phyloP scores from a whole-genome alignment of 345 rosid species.

The Fremontodendron californicum region DNA sequence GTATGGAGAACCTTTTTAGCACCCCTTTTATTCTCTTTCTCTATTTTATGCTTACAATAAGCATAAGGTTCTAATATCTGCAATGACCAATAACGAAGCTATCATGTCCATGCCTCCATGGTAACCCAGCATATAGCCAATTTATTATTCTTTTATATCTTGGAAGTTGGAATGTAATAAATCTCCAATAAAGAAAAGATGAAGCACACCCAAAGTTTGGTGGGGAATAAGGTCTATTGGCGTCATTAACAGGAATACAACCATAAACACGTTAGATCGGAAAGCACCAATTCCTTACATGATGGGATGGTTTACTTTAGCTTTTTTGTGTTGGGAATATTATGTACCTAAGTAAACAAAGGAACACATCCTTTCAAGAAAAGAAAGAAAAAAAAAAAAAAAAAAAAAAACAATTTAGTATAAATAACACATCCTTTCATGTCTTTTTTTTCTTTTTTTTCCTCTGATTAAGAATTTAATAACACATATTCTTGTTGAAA shows the following conservation, averaged over 20 bases:
- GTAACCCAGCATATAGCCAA: no score
- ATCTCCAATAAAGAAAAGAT: background rate
- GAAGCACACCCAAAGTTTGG: no score
- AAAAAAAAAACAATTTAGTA: no score
- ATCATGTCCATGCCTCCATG: no score
- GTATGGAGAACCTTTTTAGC: conserved; percentile 42
- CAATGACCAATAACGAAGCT: no score
- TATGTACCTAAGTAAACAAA: background rate
- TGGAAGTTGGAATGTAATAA: background rate
- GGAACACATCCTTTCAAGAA: background rate
- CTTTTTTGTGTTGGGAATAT: background rate
- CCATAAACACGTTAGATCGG: background rate
- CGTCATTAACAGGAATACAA: background rate
- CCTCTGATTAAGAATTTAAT: background rate
- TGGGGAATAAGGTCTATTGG: no score
- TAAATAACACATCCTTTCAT: background rate
- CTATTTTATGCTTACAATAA: no score
- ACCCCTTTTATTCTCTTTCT: no score
- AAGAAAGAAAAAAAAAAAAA: no score
- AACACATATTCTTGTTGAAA: background rate
- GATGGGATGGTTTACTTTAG: background rate
- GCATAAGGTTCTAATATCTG: no score
- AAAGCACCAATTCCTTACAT: background rate
- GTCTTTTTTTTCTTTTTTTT: background rate
- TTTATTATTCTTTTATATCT: background rate